Conservation (phyloP, 352 stramenopile species). For the Phytophthora niederhauseri region DNA sequence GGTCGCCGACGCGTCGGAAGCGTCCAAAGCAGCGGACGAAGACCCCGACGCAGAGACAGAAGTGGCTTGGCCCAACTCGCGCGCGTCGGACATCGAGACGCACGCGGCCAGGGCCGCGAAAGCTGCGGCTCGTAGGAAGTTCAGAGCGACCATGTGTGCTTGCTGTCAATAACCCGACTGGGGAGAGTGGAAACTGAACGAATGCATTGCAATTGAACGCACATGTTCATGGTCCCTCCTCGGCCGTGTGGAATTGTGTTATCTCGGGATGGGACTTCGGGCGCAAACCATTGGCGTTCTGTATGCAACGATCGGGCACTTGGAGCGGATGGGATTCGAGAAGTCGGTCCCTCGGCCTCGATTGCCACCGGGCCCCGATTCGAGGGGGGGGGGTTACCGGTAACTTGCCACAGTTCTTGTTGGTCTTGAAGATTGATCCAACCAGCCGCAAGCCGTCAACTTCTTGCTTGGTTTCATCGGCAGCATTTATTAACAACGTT, state of each 20-base stretch:
- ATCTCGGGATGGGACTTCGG: slow-evolving; percentile 28
- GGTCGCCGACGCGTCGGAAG: slow-evolving; percentile 1
- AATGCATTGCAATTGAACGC: slow-evolving; percentile 5
- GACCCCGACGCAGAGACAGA: slow-evolving; percentile 6
- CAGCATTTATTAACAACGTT: background rate
- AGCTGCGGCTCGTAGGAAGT: slow-evolving; percentile 16
- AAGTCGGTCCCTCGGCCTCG: background rate
- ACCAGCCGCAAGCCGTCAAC: background rate
- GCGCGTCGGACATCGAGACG: slow-evolving; percentile 23
- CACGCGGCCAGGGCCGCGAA: slow-evolving; percentile 24
- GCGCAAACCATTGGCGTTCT: slow-evolving; percentile 10
- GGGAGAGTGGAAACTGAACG: slow-evolving; percentile 23
- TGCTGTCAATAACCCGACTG: slow-evolving; percentile 14
- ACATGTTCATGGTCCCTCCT: slow-evolving; percentile 22
- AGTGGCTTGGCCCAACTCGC: slow-evolving; percentile 16
- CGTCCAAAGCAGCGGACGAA: slow-evolving; percentile 7
- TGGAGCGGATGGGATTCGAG: slow-evolving; percentile 32
- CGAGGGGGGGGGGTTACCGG: too few relatives aligned
- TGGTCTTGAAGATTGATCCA: too few relatives aligned
- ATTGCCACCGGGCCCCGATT: too few relatives aligned
- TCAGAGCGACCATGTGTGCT: slow-evolving; percentile 22
- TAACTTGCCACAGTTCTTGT: background rate
- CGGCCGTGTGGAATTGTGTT: slow-evolving; percentile 19
- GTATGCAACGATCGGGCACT: slow-evolving; percentile 22
- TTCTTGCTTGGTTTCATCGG: background rate